These are phyloP conservation scores for Erythrobasidium hasegawianum DNA, from an alignment of 1,284 basidiomycete species.

Conservation along the genomic window DNA sequence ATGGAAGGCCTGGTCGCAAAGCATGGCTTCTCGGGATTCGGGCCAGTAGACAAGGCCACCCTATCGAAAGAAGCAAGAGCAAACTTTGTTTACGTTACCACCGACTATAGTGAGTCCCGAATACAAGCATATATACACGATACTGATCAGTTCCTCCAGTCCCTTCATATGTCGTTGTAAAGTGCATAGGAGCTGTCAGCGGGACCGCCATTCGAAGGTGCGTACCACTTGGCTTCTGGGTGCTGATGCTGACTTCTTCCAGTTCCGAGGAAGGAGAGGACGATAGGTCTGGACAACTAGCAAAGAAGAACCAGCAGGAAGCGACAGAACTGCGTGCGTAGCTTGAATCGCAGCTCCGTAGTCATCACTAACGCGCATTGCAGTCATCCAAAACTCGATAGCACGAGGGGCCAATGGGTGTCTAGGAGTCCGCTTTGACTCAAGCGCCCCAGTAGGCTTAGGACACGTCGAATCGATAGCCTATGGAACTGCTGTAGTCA, in stretches of 20 bases:
- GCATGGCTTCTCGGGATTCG: slow-evolving; percentile 1
- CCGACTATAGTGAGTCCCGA: slow-evolving; percentile 7
- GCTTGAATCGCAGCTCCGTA: too few relatives aligned
- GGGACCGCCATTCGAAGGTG: background rate
- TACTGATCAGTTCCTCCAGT: background rate
- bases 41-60: background rate
- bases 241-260: background rate
- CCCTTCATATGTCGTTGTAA: background rate
- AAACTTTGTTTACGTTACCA: slow-evolving; percentile 15
- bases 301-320: slow-evolving; percentile 2
- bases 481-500: slow-evolving; percentile 29
- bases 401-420: slow-evolving; percentile 22
- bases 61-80: slow-evolving; percentile 5
- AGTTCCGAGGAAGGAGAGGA: slow-evolving; percentile 5
- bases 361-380: background rate
- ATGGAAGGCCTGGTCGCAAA: slow-evolving; percentile 8
- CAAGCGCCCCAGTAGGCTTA: slow-evolving; percentile 18
- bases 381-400: slow-evolving; percentile 18
- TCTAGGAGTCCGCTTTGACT: slow-evolving; percentile 25
- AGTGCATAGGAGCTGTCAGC: background rate
- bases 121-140: background rate
- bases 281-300: slow-evolving; percentile 2
- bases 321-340: slow-evolving; percentile 12
- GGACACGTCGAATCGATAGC: slow-evolving; percentile 14
- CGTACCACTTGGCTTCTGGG: background rate